These are phyloP conservation scores for Neurospora cerealis DNA, from an alignment of 495 filamentous ascomycete genomes.

Conservation along the genomic window DNA sequence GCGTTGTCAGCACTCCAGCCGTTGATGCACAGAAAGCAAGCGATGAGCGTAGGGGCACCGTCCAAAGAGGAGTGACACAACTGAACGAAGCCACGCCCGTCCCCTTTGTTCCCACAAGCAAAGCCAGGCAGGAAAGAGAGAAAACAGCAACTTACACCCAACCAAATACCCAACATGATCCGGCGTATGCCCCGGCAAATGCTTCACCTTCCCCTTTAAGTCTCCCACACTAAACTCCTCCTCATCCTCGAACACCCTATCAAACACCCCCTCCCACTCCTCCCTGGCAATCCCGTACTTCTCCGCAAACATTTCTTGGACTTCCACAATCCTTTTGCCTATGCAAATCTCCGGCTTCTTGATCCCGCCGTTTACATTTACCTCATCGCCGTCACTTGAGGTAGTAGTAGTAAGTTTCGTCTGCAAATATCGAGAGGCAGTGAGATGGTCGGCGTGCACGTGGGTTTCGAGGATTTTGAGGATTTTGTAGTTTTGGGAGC, in stretches of 20 bases:
- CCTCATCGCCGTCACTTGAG: neutral
- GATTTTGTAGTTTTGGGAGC: constrained; percentile 36
- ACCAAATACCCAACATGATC: constrained; percentile 53
- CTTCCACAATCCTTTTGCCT: constrained; percentile 42
- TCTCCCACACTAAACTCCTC: constrained; percentile 41
- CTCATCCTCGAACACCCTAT: constrained; percentile 43
- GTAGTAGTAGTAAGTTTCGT: constrained; percentile 17
- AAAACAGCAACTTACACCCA: constrained; percentile 25
- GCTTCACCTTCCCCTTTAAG: constrained; percentile 36
- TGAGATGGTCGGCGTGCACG: constrained; percentile 55
- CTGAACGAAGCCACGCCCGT: too few species aligned
- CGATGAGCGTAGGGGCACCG: too few species aligned
- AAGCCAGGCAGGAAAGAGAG: too few species aligned
- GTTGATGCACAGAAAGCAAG: too few species aligned
- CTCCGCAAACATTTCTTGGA: constrained; percentile 39
- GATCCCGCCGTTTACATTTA: neutral
- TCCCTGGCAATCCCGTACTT: constrained; percentile 33
- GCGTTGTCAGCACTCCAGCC: too few species aligned
- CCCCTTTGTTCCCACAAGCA: too few species aligned
- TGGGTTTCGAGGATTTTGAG: constrained; percentile 48
- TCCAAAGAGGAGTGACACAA: too few species aligned
- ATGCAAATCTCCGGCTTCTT: constrained; percentile 37
- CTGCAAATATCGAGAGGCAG: constrained; percentile 46
- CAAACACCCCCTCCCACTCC: constrained; percentile 40
- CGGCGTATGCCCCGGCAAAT: constrained; percentile 52